Base-by-base conservation (phyloP, 129 eudicot genomes). In the Tagetes patula region DNA sequence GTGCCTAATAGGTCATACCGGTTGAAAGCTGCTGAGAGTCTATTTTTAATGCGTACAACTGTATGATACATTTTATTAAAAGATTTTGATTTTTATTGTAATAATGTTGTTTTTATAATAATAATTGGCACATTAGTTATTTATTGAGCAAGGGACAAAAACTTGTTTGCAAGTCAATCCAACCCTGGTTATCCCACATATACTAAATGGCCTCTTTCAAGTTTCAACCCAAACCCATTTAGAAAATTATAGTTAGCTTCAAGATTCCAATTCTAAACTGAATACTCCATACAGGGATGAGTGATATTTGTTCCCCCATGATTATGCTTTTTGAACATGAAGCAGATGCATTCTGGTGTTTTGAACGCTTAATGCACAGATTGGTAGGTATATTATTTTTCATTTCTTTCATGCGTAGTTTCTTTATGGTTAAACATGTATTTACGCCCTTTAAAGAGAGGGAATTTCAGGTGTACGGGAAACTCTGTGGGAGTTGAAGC, bases 341-440 rank as follows among this genome's bases (percentile, higher is more conserved):
- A 82, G 99, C 99, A 41, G 99, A 90, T 80, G 85, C 97, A 48
- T 94, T 88, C 84, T 94, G 99, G 99, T 90, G 97, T 85, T 94
- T 94, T 81, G 96, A 94, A 86, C 99, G 90, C 43, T 59, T 94
- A 77, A 94, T 94, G 99, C 96, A 96, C 40, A 87, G 88, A 88
- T 72, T 88, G 91, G 99, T 89, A 89, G 52, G 43, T 40, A 36
- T 56, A 79, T 59, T 38, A 32, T 70, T 32, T 60, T 73, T 56
- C 50, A 47, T 47, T 43, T 8, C 30, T 45, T 6, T 8, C 39
- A 20, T 79, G 13, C 20, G 34, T 58, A 46, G 32, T 2, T 59
- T 60, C 34, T 67, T 46, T 33, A 46, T 37, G 34, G 66, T 34
- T 55, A 14, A 39, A 53, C 49, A 36, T 48, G 49, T 58, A 14